These are phyloP conservation scores for Talaromyces sp. DNA, from an alignment of 2,329 filamentous ascomycete genomes.

Conservation along the genomic window DNA sequence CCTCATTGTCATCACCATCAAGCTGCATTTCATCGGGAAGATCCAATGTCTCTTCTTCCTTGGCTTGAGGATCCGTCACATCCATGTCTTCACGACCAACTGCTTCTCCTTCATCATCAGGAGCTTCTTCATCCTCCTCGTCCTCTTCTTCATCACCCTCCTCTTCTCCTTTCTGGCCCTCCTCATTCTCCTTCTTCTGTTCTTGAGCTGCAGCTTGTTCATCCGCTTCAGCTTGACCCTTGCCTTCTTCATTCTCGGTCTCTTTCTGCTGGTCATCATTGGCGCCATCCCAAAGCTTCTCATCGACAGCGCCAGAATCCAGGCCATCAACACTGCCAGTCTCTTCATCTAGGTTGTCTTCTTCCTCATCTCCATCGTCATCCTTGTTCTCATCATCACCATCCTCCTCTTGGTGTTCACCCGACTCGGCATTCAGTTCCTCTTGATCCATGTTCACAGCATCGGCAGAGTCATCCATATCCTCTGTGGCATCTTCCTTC, in stretches of 20 bases:
- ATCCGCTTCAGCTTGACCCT: slow-evolving; percentile 56
- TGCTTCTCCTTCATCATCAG: slow-evolving; percentile 63
- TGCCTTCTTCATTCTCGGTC: slow-evolving; percentile 72
- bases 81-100: slow-evolving; percentile 66
- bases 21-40: slow-evolving; percentile 87
- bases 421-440: slow-evolving; percentile 84
- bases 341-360: slow-evolving; percentile 81
- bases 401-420: slow-evolving; percentile 55
- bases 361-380: slow-evolving; percentile 64
- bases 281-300: slow-evolving; percentile 97
- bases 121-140: slow-evolving; percentile 58
- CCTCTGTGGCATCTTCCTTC: slow-evolving; percentile 55
- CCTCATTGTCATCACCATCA: slow-evolving; percentile 66
- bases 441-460: slow-evolving; percentile 70
- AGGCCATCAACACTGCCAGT: slow-evolving; percentile 88
- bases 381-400: slow-evolving; percentile 56
- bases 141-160: slow-evolving; percentile 54
- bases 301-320: slow-evolving; percentile 86
- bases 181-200: slow-evolving; percentile 48
- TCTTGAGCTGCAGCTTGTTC: slow-evolving; percentile 66
- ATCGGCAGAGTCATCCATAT: slow-evolving; percentile 50
- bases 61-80: slow-evolving; percentile 71
- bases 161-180: slow-evolving; percentile 43
- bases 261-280: slow-evolving; percentile 67
- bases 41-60: slow-evolving; percentile 80